These are phyloP conservation scores for Saccharomyces uvarum DNA, from an alignment of 1,139 yeast genomes.

Conservation along the genomic window DNA sequence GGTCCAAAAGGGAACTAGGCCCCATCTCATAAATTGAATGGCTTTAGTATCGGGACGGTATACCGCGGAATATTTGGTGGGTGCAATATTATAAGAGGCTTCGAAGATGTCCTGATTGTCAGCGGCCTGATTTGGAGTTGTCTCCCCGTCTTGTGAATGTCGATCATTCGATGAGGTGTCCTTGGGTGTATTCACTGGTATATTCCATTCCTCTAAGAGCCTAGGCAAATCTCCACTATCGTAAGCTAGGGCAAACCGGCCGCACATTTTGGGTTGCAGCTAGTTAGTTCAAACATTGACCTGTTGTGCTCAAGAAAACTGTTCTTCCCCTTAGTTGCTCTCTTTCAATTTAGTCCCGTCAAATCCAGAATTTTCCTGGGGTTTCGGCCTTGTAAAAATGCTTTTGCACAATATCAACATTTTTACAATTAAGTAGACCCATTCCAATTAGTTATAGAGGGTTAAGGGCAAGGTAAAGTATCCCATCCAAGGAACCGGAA, in stretches of 20 bases:
- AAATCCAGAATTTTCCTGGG: background rate
- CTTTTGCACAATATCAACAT: background rate
- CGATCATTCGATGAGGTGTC: background rate
- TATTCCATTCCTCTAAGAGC: conserved; percentile 11
- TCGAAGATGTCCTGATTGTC: background rate
- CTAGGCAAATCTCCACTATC: conserved; percentile 17
- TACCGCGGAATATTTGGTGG: conserved; percentile 44
- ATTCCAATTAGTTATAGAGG: background rate
- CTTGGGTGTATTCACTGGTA: conserved; percentile 7
- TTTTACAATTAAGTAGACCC: background rate
- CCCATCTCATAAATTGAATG: conserved; percentile 50
- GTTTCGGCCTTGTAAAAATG: background rate
- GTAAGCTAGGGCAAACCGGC: conserved; percentile 39
- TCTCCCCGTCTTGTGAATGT: background rate
- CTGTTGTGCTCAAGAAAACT: background rate
- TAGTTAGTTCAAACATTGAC: background rate
- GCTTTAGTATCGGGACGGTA: conserved; percentile 27
- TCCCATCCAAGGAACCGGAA: background rate
- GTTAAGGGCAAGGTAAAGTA: background rate
- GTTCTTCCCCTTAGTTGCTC: background rate
- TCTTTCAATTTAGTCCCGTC: background rate
- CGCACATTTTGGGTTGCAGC: conserved; percentile 36
- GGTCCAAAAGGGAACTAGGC: conserved; percentile 49
- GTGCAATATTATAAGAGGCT: conserved; percentile 43
- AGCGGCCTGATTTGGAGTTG: background rate